phyloP scores from a whole-genome alignment of 106 monocot species.

The Amphibolis antarctica region DNA sequence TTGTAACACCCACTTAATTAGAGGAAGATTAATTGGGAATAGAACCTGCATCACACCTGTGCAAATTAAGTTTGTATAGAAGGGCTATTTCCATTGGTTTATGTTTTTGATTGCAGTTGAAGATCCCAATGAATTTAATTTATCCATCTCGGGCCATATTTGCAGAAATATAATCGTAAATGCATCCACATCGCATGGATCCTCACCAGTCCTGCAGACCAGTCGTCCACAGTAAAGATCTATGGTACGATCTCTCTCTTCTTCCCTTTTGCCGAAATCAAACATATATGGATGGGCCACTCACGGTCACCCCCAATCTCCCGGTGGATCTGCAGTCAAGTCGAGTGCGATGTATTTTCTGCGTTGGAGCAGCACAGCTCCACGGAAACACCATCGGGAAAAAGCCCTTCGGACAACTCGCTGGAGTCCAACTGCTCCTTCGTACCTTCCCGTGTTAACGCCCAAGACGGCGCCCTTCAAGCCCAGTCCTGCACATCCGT shows the following conservation, averaged over 20 bases:
- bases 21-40: too few species aligned
- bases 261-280: neutral
- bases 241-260: neutral
- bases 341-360: conserved; percentile 23
- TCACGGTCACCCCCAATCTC: too few species aligned
- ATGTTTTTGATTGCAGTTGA: too few species aligned
- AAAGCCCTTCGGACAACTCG: conserved; percentile 6
- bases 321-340: too few species aligned
- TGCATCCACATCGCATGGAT: neutral
- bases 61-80: too few species aligned
- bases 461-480: conserved; percentile 11
- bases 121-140: too few species aligned
- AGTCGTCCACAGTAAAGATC: neutral
- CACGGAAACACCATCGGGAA: conserved; percentile 16
- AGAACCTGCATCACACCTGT: too few species aligned
- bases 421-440: conserved; percentile 21
- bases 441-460: conserved; percentile 4
- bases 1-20: too few species aligned
- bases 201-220: neutral
- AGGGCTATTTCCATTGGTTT: too few species aligned
- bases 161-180: neutral
- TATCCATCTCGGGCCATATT: too few species aligned
- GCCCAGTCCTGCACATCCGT: too few species aligned
- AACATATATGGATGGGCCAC: too few species aligned
- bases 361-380: conserved; percentile 31